These are phyloP conservation scores for Candida awuae DNA, from an alignment of 805 yeast species.

Conservation along the genomic window DNA sequence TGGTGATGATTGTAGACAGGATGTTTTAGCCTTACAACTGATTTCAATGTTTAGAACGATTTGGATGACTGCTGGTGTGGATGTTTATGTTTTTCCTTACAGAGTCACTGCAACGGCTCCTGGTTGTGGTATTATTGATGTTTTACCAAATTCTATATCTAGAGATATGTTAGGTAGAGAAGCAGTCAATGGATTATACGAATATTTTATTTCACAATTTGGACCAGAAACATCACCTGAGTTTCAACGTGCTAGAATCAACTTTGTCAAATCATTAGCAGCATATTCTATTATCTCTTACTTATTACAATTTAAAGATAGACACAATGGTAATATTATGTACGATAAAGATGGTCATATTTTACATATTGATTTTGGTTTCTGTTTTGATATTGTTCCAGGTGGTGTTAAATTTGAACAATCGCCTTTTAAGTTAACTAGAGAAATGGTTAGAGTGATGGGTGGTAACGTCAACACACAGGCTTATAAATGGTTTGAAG, in stretches of 20 bases:
- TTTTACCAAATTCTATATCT: constrained; percentile 87
- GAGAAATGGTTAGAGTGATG: constrained; percentile 92
- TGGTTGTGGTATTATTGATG: constrained; percentile 98
- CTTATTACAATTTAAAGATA: constrained; percentile 86
- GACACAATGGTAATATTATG: constrained; percentile 97
- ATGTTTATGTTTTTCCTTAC: constrained; percentile 85
- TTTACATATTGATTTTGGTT: constrained; percentile 95
- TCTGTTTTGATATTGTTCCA: constrained; percentile 97
- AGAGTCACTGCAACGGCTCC: constrained; percentile 98
- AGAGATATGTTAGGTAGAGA: constrained; percentile 99
- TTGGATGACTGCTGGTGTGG: constrained; percentile 83
- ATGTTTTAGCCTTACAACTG: constrained; percentile 85
- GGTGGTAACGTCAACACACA: constrained; percentile 86
- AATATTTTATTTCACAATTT: constrained; percentile 83
- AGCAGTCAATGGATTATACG: constrained; percentile 94
- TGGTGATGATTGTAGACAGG: constrained; percentile 98
- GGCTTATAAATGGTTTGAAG: constrained; percentile 90
- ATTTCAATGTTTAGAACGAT: constrained; percentile 86
- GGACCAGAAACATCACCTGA: constrained; percentile 91
- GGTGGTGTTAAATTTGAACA: constrained; percentile 98
- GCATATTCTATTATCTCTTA: constrained; percentile 91
- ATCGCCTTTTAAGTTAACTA: constrained; percentile 95
- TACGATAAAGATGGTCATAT: constrained; percentile 93
- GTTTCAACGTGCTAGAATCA: constrained; percentile 85
- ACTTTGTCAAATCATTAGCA: constrained; percentile 88